Evolutionary conservation across 306 rosid species (phyloP).

Genomic region (Medicago lupulina): DNA sequence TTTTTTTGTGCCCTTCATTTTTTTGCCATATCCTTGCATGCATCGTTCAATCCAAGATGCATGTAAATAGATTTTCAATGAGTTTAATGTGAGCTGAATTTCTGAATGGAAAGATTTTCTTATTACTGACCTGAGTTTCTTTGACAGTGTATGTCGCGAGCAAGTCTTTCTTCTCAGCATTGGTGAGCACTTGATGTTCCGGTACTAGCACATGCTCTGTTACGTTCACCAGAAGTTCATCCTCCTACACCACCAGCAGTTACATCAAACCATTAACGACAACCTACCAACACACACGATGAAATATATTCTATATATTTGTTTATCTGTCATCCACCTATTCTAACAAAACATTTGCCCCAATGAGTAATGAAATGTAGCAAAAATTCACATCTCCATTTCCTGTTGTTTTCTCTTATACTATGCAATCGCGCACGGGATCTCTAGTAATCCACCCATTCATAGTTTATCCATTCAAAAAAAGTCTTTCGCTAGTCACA

Average conservation of each 20-base stretch:
- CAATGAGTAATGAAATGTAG: not conserved
- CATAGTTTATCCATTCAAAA: not conserved
- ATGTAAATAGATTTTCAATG: not conserved
- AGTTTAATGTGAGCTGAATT: not conserved
- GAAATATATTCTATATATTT: not conserved
- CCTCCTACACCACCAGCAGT: constrained; percentile 60
- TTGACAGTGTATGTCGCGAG: constrained; percentile 81
- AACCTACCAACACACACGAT: not conserved
- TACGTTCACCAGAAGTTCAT: constrained; percentile 74
- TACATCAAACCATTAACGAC: not conserved
- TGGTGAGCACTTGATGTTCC: constrained; percentile 70
- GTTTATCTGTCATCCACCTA: not conserved
- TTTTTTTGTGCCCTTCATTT: not conserved
- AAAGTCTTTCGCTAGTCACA: not conserved
- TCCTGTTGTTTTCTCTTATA: not conserved
- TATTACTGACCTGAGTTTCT: constrained; percentile 63
- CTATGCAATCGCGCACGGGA: not conserved
- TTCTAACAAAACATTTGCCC: not conserved
- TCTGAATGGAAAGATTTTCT: not conserved
- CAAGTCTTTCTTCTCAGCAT: constrained; percentile 75
- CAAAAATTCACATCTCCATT: not conserved
- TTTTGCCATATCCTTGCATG: not conserved
- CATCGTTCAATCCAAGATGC: not conserved
- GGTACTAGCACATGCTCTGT: constrained; percentile 81
- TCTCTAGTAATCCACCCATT: not conserved